Evolutionary conservation across 345 rosid species (phyloP).

Genomic region (Brassica cretica): DNA sequence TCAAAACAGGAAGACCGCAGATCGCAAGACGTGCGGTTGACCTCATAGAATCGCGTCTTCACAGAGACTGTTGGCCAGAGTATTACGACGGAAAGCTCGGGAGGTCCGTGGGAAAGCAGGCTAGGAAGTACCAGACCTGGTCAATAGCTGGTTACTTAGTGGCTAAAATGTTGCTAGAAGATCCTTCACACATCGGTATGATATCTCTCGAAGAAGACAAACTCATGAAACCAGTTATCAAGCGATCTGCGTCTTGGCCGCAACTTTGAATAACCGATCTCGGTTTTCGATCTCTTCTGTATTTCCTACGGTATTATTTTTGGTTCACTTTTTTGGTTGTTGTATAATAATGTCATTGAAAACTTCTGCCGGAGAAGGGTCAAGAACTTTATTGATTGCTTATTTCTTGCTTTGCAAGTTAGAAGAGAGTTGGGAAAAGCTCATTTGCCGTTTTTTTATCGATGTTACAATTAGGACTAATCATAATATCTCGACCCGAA

Average conservation of each 20-base stretch:
- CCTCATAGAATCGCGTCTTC: constrained; percentile 56
- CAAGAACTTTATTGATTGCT: constrained; percentile 26
- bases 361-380: constrained; percentile 8
- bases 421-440: neutral
- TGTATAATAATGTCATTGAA: constrained; percentile 31
- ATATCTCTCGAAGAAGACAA: neutral
- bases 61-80: neutral
- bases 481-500: neutral
- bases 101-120: neutral
- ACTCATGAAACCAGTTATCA: constrained; percentile 34
- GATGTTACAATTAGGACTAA: neutral
- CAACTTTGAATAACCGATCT: constrained; percentile 16
- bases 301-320: constrained; percentile 19
- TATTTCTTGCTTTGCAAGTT: constrained; percentile 31
- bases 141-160: neutral
- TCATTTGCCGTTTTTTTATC: neutral
- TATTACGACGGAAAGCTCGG: neutral
- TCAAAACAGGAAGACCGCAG: constrained; percentile 76
- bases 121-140: neutral
- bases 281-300: neutral
- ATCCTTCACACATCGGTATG: neutral
- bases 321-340: neutral
- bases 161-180: neutral
- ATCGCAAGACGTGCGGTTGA: constrained; percentile 67
- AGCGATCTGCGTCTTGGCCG: constrained; percentile 66